These are phyloP conservation scores for Alternaria hordeiaustralica DNA, from an alignment of 2,329 filamentous ascomycete genomes.

Conservation along the genomic window DNA sequence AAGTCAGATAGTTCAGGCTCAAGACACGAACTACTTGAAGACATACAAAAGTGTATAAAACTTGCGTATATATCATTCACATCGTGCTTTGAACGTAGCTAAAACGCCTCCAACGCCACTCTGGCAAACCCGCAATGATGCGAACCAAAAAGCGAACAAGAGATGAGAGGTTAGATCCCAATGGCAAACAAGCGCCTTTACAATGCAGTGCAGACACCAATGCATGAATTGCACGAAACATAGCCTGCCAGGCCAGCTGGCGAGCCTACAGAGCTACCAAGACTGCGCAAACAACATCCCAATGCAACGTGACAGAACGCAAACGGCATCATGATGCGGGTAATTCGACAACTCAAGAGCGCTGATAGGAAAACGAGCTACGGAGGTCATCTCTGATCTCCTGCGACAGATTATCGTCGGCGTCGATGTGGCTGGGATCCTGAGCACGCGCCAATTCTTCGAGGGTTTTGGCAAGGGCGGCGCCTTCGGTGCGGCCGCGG, in stretches of 20 bases:
- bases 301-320: conserved; percentile 9
- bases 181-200: background rate
- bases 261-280: background rate
- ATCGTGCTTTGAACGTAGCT: background rate
- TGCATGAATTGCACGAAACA: background rate
- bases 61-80: background rate
- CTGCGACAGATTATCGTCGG: conserved; percentile 17
- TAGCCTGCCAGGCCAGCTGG: background rate
- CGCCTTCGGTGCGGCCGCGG: conserved; percentile 53
- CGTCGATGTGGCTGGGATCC: conserved; percentile 10
- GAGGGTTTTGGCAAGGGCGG: conserved; percentile 49
- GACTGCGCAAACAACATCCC: conserved; percentile 14
- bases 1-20: background rate
- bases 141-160: background rate
- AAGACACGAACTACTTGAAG: background rate
- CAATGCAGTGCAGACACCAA: background rate
- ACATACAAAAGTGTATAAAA: background rate
- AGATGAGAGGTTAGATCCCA: background rate
- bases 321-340: background rate
- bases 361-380: conserved; percentile 24
- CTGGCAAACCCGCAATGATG: background rate
- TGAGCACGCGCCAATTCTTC: conserved; percentile 25
- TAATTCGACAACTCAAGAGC: conserved; percentile 6
- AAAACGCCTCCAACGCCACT: background rate
- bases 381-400: conserved; percentile 20